Evolutionary conservation across 1,139 yeast genomes (phyloP).

Genomic region (Spathaspora jeffriesii): DNA sequence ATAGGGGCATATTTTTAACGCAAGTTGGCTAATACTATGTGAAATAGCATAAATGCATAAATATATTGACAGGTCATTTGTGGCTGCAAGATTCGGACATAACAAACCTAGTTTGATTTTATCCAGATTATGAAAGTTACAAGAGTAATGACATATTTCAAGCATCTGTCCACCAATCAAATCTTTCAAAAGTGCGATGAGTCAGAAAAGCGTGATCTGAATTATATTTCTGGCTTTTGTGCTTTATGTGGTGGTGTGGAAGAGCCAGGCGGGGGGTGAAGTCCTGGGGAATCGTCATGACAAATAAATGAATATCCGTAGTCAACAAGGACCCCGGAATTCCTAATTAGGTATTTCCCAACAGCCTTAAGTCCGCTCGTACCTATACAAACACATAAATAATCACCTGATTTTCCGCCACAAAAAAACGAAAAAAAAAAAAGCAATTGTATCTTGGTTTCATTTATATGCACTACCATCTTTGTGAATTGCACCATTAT

Average conservation of each 20-base stretch:
- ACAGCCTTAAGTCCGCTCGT: not conserved
- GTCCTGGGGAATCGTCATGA: not conserved
- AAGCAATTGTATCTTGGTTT: not conserved
- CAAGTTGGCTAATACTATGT: not conserved
- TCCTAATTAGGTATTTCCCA: slow-evolving; percentile 1
- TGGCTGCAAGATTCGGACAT: not conserved
- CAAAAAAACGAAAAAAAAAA: no score
- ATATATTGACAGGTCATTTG: not conserved
- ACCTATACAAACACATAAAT: not conserved
- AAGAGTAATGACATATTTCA: not conserved
- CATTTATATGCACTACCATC: not conserved
- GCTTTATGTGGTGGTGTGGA: not conserved
- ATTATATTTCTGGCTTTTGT: not conserved
- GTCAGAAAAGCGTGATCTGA: not conserved
- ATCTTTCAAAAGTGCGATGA: not conserved
- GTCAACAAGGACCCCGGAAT: not conserved
- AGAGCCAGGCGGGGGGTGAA: not conserved
- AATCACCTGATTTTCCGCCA: slow-evolving; percentile 2
- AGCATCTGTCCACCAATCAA: not conserved
- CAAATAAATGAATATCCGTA: not conserved
- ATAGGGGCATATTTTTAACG: no score
- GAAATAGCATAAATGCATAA: not conserved
- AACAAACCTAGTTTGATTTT: no score
- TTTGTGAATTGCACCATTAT: slow-evolving; percentile 2
- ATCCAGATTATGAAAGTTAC: no score